Base-by-base conservation (phyloP, 768 basidiomycete genomes). In the Melanogaster broomeanus region DNA sequence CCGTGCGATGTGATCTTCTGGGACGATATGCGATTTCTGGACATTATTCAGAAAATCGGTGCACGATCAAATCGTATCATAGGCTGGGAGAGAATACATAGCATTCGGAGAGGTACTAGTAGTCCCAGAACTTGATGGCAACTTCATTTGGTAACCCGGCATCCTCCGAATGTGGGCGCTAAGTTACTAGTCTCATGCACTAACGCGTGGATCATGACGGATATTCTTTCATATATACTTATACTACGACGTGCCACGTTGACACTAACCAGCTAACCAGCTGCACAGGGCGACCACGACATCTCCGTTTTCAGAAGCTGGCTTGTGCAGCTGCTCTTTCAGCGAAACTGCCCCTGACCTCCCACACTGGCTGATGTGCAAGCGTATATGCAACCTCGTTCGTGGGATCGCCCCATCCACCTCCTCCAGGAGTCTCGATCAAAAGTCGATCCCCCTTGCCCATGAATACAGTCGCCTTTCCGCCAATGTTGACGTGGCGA, bases 341-440 rank as follows among this genome's bases (percentile, higher is more conserved):
- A 41, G 82, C 82, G 48, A 89, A 59, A 50, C 85, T 88, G 1
- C 87, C 87, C 49, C 87, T 71, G n/a, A 85, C 82, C 60, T 85
- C 84, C 87, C 87, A 88, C 25, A 67, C 72, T 3, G 48, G 47
- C 22, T 37, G 50, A 25, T 50, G 22, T 39, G 68, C 62, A 21
- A 52, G 56, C 39, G 53, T 52, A 8, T 50, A 55, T 18, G 18
- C 49, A 16, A 52, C 59, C 19, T 24, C 42, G 22, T 51, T 58
- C 0, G 66, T 61, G 7, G 58, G 51, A 7, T 43, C 30, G 1
- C 93, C 93, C 89, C 89, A 96, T 3, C 84, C 94, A 7, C 94
- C 94, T 9, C 87, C 94, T 1, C 94, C 94, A 0, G 94, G 94
- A 0, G 94, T 95, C 72, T 93, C 85, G 43, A 96, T 83, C 51